These are phyloP conservation scores for Candida loeiensis DNA, from an alignment of 805 yeast genomes.

Conservation along the genomic window DNA sequence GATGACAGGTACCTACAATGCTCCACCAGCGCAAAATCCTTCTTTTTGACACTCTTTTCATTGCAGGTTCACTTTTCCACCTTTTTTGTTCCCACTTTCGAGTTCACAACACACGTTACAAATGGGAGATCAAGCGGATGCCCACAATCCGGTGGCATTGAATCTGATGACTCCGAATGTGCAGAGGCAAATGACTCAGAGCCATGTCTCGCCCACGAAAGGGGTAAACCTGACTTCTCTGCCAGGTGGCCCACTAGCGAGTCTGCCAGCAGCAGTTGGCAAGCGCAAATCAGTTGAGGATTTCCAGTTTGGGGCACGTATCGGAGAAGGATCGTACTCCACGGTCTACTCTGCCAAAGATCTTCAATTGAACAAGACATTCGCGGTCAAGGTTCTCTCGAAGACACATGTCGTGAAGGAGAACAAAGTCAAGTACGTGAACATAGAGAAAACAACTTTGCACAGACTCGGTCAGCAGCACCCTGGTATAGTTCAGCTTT, in stretches of 20 bases:
- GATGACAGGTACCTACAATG: too few relatives aligned
- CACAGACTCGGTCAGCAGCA: slow-evolving; percentile 81
- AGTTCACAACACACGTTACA: neutral
- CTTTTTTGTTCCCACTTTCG: neutral
- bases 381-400: slow-evolving; percentile 87
- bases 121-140: neutral
- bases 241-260: neutral
- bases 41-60: too few relatives aligned
- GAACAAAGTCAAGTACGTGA: slow-evolving; percentile 91
- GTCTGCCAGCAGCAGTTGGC: neutral
- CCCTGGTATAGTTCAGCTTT: slow-evolving; percentile 89
- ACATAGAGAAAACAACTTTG: slow-evolving; percentile 87
- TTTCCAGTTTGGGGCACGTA: slow-evolving; percentile 79
- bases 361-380: slow-evolving; percentile 64
- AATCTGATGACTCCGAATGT: neutral
- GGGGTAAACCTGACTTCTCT: too few relatives aligned
- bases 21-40: too few relatives aligned
- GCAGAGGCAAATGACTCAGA: neutral
- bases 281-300: slow-evolving; percentile 65
- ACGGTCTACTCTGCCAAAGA: slow-evolving; percentile 89
- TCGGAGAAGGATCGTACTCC: slow-evolving; percentile 96
- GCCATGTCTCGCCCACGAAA: neutral
- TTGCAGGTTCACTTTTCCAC: too few relatives aligned
- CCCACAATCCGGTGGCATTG: neutral
- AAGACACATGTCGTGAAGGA: slow-evolving; percentile 92